These are phyloP conservation scores for Podaxis pistillaris DNA, from an alignment of 768 basidiomycete species.

Conservation along the genomic window DNA sequence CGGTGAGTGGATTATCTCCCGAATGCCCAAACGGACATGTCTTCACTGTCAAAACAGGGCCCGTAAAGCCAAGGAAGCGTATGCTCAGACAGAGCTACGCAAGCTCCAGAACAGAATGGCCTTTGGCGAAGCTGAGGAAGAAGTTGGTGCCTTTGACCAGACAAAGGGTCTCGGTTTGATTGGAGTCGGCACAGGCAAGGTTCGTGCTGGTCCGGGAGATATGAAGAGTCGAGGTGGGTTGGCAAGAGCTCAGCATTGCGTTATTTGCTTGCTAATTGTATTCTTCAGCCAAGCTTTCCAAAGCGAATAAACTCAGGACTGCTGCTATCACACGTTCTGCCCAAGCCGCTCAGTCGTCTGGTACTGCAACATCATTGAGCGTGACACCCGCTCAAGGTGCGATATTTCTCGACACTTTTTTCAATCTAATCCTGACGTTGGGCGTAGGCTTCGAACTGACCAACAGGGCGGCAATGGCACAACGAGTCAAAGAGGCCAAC, in stretches of 20 bases:
- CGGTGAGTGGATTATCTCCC: conserved; percentile 48
- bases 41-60: conserved; percentile 50
- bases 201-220: conserved; percentile 85
- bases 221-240: conserved; percentile 84
- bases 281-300: conserved; percentile 85
- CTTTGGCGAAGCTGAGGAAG: conserved; percentile 94
- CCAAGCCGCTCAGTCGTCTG: conserved; percentile 62
- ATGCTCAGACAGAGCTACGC: conserved; percentile 93
- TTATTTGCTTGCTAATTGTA: neutral
- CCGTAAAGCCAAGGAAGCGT: conserved; percentile 97
- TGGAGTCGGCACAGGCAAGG: conserved; percentile 81
- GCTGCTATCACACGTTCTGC: conserved; percentile 80
- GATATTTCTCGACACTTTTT: conserved; percentile 18
- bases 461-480: conserved; percentile 83
- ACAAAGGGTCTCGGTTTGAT: conserved; percentile 99
- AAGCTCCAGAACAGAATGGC: conserved; percentile 97
- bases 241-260: neutral
- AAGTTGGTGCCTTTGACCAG: conserved; percentile 95
- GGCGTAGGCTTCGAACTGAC: conserved; percentile 83
- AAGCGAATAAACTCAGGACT: conserved; percentile 88
- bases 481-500: conserved; percentile 92
- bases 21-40: neutral
- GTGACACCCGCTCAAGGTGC: conserved; percentile 95
- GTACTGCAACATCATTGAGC: conserved; percentile 87
- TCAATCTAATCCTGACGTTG: conserved; percentile 12